Evolutionary conservation across 495 filamentous ascomycete genomes (phyloP), one percentile per base, ranked within the genome.

Genomic region (Penicillium odoratum): DNA sequence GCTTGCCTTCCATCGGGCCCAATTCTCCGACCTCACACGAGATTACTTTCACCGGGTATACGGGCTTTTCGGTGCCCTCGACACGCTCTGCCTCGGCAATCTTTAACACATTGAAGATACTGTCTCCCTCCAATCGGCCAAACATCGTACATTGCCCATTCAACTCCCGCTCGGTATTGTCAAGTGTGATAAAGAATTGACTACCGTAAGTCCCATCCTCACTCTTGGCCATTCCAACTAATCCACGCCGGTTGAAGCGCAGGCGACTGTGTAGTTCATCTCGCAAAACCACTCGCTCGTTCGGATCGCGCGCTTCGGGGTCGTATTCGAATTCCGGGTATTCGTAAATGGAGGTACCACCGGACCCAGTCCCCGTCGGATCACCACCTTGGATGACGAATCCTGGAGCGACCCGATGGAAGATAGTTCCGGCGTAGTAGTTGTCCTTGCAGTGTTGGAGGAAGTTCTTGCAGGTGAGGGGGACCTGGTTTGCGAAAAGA

Each of bases 371-470:
- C 30, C 92, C 93, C 0, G 90, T 90, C 0, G 94, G 94, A 68
- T 98, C 94, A 57, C 94, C 95, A 56, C 93, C 95, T 67, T 98
- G 94, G 40, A 98, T 75, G 55, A 98, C 88, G 77, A 98, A 98
- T 42, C 88, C 89, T 0, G 93, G 88, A 8, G 95, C 85, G 18
- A 98, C 79, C 18, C 94, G 93, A 74, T 98, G 94, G 77, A 98
- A 98, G 58, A 92, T 86, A 0, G 93, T 97, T 61, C 84, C 82
- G 48, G 88, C 85, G 75, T 98, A 99, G 81, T 98, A 97, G 56
- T 91, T 90, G 72, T 99, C 92, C 56, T 95, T 82, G 69, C 88
- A 92, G 66, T 90, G 89, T 72, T 99, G 94, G 18, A 99, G 86
- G 78, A 99, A 99, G 74, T 97, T 97, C 55, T 93, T 91, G 63